These are phyloP conservation scores for Crassisporium funariophilum DNA, from an alignment of 768 basidiomycete species.

Conservation along the genomic window DNA sequence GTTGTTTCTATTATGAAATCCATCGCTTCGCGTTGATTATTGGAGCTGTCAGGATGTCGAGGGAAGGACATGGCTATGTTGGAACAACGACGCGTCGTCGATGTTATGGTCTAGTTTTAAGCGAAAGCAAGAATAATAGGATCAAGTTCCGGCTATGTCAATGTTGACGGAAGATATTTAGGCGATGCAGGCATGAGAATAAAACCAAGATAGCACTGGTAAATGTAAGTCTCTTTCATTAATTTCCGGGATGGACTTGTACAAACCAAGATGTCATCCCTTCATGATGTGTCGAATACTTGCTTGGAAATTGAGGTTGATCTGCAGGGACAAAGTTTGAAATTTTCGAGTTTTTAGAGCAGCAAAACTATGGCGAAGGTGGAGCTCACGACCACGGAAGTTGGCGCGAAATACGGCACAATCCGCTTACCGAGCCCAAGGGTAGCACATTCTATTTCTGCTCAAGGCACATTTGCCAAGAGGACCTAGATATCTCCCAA, in stretches of 20 bases:
- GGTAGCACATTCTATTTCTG: slow-evolving; percentile 25
- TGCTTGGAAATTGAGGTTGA: slow-evolving; percentile 6
- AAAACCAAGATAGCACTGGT: slow-evolving; percentile 16
- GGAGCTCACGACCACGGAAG: slow-evolving; percentile 20
- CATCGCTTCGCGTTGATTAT: slow-evolving; percentile 13
- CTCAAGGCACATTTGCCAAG: slow-evolving; percentile 17
- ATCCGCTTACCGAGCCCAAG: slow-evolving; percentile 23
- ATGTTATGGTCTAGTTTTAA: slow-evolving; percentile 11
- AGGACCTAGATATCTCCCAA: no score
- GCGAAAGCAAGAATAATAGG: slow-evolving; percentile 9
- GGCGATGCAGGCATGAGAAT: slow-evolving; percentile 19
- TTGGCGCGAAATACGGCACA: slow-evolving; percentile 27
- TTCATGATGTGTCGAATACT: slow-evolving; percentile 10
- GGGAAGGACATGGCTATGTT: slow-evolving; percentile 11
- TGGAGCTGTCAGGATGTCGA: slow-evolving; percentile 8
- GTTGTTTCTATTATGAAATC: slow-evolving; percentile 26
- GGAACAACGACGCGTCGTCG: slow-evolving; percentile 1
- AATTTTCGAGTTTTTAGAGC: neutral
- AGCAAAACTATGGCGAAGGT: slow-evolving; percentile 12
- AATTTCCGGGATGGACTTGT: slow-evolving; percentile 8
- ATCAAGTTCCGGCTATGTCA: slow-evolving; percentile 21
- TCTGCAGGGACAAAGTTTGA: slow-evolving; percentile 8
- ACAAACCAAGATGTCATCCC: slow-evolving; percentile 15
- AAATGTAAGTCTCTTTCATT: slow-evolving; percentile 5
- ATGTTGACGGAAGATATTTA: slow-evolving; percentile 15